A percentile compares a stretch with the other conserved stretches of the same genome.
phyloP scores from a whole-genome alignment of 2,329 filamentous ascomycete species.

The Beauveria scarabaeidicola region DNA sequence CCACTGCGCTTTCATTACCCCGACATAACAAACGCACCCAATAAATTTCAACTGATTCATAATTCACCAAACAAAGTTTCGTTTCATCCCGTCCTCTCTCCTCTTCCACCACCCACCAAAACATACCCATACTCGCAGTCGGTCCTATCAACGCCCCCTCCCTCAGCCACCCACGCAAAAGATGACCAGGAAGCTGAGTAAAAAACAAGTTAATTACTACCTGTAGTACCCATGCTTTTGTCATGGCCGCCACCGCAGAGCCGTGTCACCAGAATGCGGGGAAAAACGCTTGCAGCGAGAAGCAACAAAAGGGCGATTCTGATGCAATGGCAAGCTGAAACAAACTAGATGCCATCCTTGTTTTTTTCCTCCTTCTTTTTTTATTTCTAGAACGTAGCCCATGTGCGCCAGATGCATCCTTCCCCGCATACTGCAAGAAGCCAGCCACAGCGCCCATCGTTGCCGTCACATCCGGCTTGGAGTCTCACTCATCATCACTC shows the following conservation, averaged over 20 bases:
- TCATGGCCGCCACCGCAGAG: not conserved
- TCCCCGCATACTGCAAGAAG: too few relatives aligned
- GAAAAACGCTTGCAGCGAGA: not conserved
- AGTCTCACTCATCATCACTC: too few relatives aligned
- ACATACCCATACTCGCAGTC: not conserved
- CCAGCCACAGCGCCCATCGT: too few relatives aligned
- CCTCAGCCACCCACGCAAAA: not conserved
- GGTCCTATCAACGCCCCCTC: not conserved
- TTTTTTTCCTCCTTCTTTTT: too few relatives aligned
- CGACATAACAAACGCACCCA: not conserved
- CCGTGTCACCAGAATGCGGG: not conserved
- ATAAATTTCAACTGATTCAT: not conserved
- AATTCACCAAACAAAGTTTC: not conserved
- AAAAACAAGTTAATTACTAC: not conserved
- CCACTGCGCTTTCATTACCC: not conserved
- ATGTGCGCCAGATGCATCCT: too few relatives aligned
- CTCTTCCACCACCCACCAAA: not conserved
- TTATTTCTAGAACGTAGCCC: too few relatives aligned
- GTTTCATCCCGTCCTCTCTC: not conserved
- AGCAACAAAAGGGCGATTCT: too few relatives aligned
- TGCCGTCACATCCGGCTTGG: too few relatives aligned
- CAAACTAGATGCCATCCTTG: too few relatives aligned
- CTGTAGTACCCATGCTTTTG: not conserved
- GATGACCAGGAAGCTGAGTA: not conserved
- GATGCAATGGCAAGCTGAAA: too few relatives aligned